Evolutionary conservation across 106 monocot genomes (phyloP).

Genomic region (Dendrobium chrysotoxum): DNA sequence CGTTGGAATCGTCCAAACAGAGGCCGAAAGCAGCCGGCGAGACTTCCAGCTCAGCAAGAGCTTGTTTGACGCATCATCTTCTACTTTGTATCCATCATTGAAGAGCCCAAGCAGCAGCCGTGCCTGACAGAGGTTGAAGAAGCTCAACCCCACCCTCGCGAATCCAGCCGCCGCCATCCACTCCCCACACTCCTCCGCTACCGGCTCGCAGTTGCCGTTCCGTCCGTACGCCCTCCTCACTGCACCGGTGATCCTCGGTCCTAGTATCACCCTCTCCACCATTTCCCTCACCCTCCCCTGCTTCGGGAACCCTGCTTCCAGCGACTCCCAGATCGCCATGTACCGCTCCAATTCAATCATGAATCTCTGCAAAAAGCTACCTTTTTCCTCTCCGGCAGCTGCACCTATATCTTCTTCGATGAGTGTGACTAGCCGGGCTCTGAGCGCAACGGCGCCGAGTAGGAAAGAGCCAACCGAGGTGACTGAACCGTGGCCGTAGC

Average conservation of each 20-base stretch:
- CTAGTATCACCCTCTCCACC: conserved; percentile 34
- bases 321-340: conserved; percentile 22
- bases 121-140: conserved; percentile 37
- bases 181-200: conserved; percentile 14
- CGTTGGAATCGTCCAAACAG: conserved; percentile 25
- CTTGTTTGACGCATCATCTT: conserved; percentile 26
- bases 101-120: conserved; percentile 34
- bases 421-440: conserved; percentile 6
- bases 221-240: conserved; percentile 12
- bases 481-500: conserved; percentile 4
- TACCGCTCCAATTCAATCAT: conserved; percentile 23
- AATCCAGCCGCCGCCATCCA: conserved; percentile 26
- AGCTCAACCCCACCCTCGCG: conserved; percentile 23
- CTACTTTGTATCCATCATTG: conserved; percentile 35
- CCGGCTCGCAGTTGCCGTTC: not conserved
- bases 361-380: conserved; percentile 17
- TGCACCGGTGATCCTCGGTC: conserved; percentile 20
- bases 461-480: conserved; percentile 24
- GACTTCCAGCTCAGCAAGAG: conserved; percentile 38
- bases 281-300: conserved; percentile 21
- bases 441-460: not conserved
- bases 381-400: not conserved
- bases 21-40: conserved; percentile 32
- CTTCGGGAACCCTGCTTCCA: conserved; percentile 26
- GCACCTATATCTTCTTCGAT: not conserved